Evolutionary conservation across 306 rosid species (phyloP), one percentile per base, ranked within the genome.

Genomic region (Urtica urens): DNA sequence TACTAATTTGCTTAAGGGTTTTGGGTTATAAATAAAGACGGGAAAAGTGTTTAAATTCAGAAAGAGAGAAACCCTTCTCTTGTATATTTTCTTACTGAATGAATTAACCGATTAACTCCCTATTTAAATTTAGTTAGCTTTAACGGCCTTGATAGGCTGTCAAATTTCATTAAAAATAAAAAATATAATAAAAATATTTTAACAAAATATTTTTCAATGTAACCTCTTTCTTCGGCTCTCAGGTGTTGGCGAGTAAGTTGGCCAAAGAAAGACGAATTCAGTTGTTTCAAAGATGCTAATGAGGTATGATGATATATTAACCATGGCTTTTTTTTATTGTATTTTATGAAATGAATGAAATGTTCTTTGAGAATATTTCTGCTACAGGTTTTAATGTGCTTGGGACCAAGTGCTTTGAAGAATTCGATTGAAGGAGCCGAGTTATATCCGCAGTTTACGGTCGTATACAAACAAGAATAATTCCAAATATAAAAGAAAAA

Each of bases 231-330:
- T 13, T 18, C 19, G 46, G 39, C 11, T 42, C 46, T 51, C 55
- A 75, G 81, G 60, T 75, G 81, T 51, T 62, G 74, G 74, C 66
- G 51, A 60, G 81, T 75, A 54, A 39, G 38, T 17, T 75, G 77
- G 74, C 81, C 77, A 9, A 54, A 70, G 63, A 75, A 63, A 70
- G 63, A 70, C 11, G 66, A 66, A 7, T 20, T 7, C 55, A 38
- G 64, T 44, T 52, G 28, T 61, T 75, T 49, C 57, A 70, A 75
- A 66, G 81, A 75, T 59, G 81, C 81, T 38, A 75, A 70, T 29
- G 81, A 75, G 77, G 81, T 75, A 8, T 38, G 58, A 35, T 35
- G n/a, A 13, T 16, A 35, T 35, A 16, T 35, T 13, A 3, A 35
- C 27, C 19, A 31, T 33, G 5, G 21, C 24, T 31, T 22, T 34